A percentile compares a stretch with the other conserved stretches of the same genome.
Evolutionary conservation across 345 rosid species (phyloP).

Genomic region (Corchorus olitorius): DNA sequence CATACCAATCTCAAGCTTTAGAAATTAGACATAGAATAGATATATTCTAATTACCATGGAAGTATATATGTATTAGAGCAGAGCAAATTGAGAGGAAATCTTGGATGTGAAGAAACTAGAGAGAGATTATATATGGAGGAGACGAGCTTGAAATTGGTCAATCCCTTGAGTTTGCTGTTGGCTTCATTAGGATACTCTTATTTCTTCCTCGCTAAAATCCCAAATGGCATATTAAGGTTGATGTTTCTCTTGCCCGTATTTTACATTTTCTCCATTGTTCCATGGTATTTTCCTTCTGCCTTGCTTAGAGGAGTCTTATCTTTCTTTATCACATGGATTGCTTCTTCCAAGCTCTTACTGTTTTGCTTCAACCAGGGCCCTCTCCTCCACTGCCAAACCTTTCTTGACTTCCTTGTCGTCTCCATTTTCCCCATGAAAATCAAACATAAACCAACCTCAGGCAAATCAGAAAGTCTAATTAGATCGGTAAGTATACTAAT

Average conservation of each 20-base stretch:
- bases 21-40: no score
- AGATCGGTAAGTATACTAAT: not conserved
- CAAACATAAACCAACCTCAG: not conserved
- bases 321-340: slow-evolving; percentile 31
- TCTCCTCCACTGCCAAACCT: slow-evolving; percentile 4
- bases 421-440: slow-evolving; percentile 20
- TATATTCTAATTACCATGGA: no score
- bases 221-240: slow-evolving; percentile 11
- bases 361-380: slow-evolving; percentile 27
- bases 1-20: no score
- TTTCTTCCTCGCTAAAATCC: not conserved
- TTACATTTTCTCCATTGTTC: slow-evolving; percentile 23
- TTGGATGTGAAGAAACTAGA: no score
- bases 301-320: slow-evolving; percentile 17
- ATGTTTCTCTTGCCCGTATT: slow-evolving; percentile 18
- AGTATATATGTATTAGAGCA: no score
- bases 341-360: slow-evolving; percentile 36
- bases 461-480: not conserved
- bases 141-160: not conserved
- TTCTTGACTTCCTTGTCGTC: slow-evolving; percentile 11
- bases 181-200: slow-evolving; percentile 26
- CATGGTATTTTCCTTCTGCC: slow-evolving; percentile 31
- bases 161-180: slow-evolving; percentile 11
- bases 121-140: not conserved
- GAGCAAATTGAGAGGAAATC: no score